phyloP scores from a whole-genome alignment of 2,329 filamentous ascomycete species.

The Xylariomycetidae sp. region DNA sequence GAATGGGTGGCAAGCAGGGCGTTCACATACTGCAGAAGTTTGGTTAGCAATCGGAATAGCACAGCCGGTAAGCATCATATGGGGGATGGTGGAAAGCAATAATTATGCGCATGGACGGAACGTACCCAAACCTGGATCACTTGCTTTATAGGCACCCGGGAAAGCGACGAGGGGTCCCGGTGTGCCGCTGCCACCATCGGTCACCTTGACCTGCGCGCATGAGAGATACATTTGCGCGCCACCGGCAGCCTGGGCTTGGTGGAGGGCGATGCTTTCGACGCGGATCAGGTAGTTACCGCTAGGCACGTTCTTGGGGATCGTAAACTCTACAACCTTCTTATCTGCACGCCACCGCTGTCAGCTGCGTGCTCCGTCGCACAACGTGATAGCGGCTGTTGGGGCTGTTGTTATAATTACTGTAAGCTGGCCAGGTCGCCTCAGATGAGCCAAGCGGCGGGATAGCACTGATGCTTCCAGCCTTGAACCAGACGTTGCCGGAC shows the following conservation, averaged over 20 bases:
- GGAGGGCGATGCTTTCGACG: slow-evolving; percentile 31
- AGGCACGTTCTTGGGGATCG: slow-evolving; percentile 27
- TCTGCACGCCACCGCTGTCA: slow-evolving; percentile 12
- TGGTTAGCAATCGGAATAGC: no score
- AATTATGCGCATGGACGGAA: no score
- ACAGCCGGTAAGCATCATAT: no score
- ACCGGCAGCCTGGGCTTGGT: slow-evolving; percentile 24
- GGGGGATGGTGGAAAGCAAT: no score
- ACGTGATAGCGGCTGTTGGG: no score
- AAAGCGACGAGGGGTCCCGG: slow-evolving; percentile 24
- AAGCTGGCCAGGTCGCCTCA: slow-evolving; percentile 22
- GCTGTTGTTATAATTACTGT: slow-evolving; percentile 11
- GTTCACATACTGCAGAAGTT: no score
- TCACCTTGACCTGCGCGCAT: slow-evolving; percentile 27
- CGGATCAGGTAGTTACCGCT: slow-evolving; percentile 32
- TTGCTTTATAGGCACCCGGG: slow-evolving; percentile 26
- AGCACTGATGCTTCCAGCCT: slow-evolving; percentile 23
- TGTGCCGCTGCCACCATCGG: slow-evolving; percentile 22
- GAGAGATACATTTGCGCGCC: slow-evolving; percentile 30
- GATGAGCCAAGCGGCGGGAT: slow-evolving; percentile 15
- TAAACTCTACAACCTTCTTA: slow-evolving; percentile 25
- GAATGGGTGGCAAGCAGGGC: no score
- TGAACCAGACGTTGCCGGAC: slow-evolving; percentile 30
- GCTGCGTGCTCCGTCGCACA: no score
- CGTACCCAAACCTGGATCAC: slow-evolving; percentile 23